phyloP scores from a whole-genome alignment of 495 filamentous ascomycete genomes.

The Xylona heveae region DNA sequence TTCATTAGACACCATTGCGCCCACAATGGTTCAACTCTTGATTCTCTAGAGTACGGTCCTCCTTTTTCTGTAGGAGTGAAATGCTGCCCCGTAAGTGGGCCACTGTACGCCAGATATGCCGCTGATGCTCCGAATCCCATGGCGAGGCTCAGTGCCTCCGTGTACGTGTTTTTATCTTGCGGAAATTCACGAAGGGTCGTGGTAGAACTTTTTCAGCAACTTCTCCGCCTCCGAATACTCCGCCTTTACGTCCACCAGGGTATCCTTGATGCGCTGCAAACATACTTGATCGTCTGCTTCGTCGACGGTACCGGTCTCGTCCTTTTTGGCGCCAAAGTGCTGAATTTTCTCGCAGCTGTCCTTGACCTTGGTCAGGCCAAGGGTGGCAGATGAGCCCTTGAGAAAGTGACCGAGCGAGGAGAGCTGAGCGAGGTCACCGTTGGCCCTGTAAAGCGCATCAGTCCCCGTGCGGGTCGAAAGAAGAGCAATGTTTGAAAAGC shows the following conservation, averaged over 20 bases:
- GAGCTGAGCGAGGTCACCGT: constrained; percentile 40
- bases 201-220: constrained; percentile 52
- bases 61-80: too few species aligned
- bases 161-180: too few species aligned
- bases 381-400: constrained; percentile 93
- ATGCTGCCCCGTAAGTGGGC: too few species aligned
- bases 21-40: too few species aligned
- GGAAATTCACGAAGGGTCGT: constrained; percentile 15
- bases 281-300: constrained; percentile 38
- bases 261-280: constrained; percentile 44
- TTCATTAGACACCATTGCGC: too few species aligned
- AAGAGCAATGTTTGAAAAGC: constrained; percentile 1
- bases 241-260: constrained; percentile 44
- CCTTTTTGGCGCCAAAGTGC: constrained; percentile 63
- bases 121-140: too few species aligned
- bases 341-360: constrained; percentile 94
- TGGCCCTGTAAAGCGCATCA: not conserved
- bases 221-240: constrained; percentile 61
- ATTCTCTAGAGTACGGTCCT: too few species aligned
- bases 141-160: too few species aligned
- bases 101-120: too few species aligned
- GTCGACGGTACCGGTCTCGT: constrained; percentile 47
- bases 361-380: constrained; percentile 80
- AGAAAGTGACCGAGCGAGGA: constrained; percentile 84
- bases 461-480: not conserved